Percentiles rank a stretch among this genome's conserved stretches.
Conservation (phyloP, 306 rosid genomes). For the Psophocarpus tetragonolobus region DNA sequence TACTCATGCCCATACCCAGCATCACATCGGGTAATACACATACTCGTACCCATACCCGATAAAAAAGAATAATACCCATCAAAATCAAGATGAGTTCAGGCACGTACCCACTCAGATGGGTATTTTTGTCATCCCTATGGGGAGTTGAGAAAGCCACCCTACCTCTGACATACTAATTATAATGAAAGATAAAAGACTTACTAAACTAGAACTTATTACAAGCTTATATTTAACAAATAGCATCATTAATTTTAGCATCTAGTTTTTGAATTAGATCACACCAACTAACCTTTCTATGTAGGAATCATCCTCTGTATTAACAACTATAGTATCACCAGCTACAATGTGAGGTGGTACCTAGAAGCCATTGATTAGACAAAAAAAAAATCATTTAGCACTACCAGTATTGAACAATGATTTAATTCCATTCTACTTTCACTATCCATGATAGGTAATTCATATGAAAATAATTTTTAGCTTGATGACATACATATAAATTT, state of each 20-base stretch:
- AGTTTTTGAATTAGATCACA: not conserved
- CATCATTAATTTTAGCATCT: conserved; percentile 9
- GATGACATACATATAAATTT: too few species aligned
- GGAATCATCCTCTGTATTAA: conserved; percentile 72
- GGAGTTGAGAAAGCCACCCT: too few species aligned
- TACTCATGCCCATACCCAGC: too few species aligned
- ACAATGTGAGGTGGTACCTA: conserved; percentile 83
- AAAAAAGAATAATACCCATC: too few species aligned
- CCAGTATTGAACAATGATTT: conserved; percentile 11
- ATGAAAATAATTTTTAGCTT: conserved; percentile 18
- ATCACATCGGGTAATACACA: too few species aligned
- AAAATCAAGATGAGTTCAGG: too few species aligned
- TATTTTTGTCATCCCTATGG: too few species aligned
- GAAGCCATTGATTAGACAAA: conserved; percentile 4
- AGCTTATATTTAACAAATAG: conserved; percentile 11
- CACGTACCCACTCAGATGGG: too few species aligned
- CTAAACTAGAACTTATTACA: too few species aligned
- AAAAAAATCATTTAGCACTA: conserved; percentile 18
- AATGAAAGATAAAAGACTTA: too few species aligned
- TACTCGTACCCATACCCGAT: too few species aligned
- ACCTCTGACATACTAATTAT: too few species aligned
- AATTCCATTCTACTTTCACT: conserved; percentile 3
- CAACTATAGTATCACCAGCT: conserved; percentile 74
- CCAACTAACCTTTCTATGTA: conserved; percentile 78
- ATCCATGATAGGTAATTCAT: not conserved